phyloP scores from a whole-genome alignment of 1,139 yeast species.

The Pichia sp. region DNA sequence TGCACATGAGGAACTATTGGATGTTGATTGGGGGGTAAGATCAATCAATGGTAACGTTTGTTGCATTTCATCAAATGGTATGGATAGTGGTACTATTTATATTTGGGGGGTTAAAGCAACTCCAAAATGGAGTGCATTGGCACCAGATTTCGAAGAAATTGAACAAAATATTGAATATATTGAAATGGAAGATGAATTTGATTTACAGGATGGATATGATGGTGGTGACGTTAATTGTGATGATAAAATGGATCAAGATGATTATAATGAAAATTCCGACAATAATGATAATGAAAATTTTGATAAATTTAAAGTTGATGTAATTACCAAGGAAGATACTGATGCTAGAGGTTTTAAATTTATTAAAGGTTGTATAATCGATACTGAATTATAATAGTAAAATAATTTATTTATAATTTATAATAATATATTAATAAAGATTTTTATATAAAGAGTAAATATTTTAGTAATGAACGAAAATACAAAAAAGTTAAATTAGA shows the following conservation, averaged over 20 bases:
- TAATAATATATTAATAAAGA: neutral
- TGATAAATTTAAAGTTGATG: conserved; percentile 43
- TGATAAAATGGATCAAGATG: conserved; percentile 73
- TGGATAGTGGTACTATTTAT: conserved; percentile 78
- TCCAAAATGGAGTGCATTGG: conserved; percentile 94
- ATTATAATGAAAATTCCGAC: conserved; percentile 49
- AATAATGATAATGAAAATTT: conserved; percentile 50
- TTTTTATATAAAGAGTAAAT: neutral
- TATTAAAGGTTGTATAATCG: conserved; percentile 35
- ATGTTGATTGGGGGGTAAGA: conserved; percentile 78
- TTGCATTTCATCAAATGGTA: conserved; percentile 77
- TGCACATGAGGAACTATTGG: conserved; percentile 79
- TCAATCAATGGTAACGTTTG: conserved; percentile 37
- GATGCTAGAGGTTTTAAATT: conserved; percentile 67
- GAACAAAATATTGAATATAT: conserved; percentile 87
- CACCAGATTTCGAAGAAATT: conserved; percentile 93
- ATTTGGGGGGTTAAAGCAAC: conserved; percentile 80
- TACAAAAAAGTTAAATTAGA: neutral
- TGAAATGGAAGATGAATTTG: conserved; percentile 91
- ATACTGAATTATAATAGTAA: conserved; percentile 15
- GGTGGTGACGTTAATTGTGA: conserved; percentile 56
- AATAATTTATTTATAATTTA: too few relatives aligned
- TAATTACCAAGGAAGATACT: conserved; percentile 50
- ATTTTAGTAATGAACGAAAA: neutral
- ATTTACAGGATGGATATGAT: conserved; percentile 68